Conservation (phyloP, 148 eudicot genomes). For the Rhododendron simsii region DNA sequence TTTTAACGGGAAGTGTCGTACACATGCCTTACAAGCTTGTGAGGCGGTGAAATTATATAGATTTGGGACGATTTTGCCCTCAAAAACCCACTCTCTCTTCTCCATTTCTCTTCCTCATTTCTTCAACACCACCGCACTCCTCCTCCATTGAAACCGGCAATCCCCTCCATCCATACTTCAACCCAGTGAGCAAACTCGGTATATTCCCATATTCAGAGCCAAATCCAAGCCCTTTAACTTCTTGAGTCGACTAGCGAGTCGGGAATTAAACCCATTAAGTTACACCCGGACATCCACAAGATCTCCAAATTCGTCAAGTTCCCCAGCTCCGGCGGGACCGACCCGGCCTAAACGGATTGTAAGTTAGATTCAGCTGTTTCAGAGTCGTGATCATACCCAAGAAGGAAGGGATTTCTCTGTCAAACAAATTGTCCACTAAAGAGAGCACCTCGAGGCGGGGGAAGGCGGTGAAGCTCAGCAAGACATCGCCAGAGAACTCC, state of each 20-base stretch:
- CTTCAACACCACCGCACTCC: too few relatives aligned
- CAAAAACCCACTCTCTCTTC: too few relatives aligned
- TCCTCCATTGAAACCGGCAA: too few relatives aligned
- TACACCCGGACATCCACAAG: constrained; percentile 49
- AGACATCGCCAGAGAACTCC: constrained; percentile 59
- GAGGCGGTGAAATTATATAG: too few relatives aligned
- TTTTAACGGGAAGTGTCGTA: too few relatives aligned
- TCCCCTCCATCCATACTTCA: constrained; percentile 2
- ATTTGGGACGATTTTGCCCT: too few relatives aligned
- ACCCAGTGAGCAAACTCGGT: constrained; percentile 55
- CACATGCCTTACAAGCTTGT: too few relatives aligned
- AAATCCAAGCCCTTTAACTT: constrained; percentile 53
- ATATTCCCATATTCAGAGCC: constrained; percentile 49
- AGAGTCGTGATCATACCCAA: constrained; percentile 51
- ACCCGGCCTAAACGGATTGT: constrained; percentile 61
- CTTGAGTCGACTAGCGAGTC: constrained; percentile 47
- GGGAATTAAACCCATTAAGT: constrained; percentile 59
- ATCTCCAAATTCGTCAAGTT: constrained; percentile 43
- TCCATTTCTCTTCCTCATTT: too few relatives aligned
- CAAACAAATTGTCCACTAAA: constrained; percentile 47
- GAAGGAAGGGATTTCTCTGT: constrained; percentile 51
- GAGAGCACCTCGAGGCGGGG: constrained; percentile 45
- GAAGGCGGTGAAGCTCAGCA: constrained; percentile 47
- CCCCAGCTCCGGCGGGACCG: constrained; percentile 57
- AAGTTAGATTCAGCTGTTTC: constrained; percentile 51